These are phyloP conservation scores for Coemansia sp. DNA, from an alignment of 192 early-diverging fungal species.

Conservation along the genomic window DNA sequence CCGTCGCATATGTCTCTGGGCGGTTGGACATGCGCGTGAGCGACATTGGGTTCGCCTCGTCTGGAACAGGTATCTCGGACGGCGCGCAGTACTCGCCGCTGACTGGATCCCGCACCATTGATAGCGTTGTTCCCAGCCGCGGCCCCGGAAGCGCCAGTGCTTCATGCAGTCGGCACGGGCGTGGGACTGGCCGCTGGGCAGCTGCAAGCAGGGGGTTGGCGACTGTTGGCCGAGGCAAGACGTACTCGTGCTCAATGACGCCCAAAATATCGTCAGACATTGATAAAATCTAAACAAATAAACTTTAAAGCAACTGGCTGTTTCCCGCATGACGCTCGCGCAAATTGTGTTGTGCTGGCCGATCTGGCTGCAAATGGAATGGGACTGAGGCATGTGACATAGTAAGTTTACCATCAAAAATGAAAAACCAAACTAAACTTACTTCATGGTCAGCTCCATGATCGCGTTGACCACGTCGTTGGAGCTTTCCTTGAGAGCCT, in stretches of 20 bases:
- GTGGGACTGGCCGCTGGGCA: slow-evolving; percentile 16
- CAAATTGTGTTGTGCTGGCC: background rate
- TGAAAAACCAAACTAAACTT: background rate
- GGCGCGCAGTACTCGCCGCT: slow-evolving; percentile 40
- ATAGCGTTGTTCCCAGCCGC: slow-evolving; percentile 18
- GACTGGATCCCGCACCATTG: slow-evolving; percentile 35
- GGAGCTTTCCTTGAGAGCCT: slow-evolving; percentile 82
- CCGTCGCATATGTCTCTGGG: slow-evolving; percentile 32
- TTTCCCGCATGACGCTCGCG: too few species aligned
- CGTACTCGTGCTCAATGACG: slow-evolving; percentile 34
- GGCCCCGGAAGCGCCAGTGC: slow-evolving; percentile 22
- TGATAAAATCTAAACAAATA: background rate
- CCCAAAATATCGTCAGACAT: slow-evolving; percentile 31
- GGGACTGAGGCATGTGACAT: slow-evolving; percentile 1
- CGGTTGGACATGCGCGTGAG: slow-evolving; percentile 20
- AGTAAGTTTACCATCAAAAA: background rate
- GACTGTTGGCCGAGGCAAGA: slow-evolving; percentile 21
- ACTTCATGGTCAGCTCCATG: slow-evolving; percentile 68
- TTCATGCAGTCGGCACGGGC: slow-evolving; percentile 16
- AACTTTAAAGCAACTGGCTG: too few species aligned
- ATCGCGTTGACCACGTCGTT: slow-evolving; percentile 97
- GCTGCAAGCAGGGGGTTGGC: slow-evolving; percentile 30
- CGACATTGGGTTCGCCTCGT: slow-evolving; percentile 35
- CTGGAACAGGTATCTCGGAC: slow-evolving; percentile 6
- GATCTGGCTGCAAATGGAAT: background rate